These are phyloP conservation scores for Ensete glaucum DNA, from an alignment of 176 grass and related monocot species.

Conservation along the genomic window DNA sequence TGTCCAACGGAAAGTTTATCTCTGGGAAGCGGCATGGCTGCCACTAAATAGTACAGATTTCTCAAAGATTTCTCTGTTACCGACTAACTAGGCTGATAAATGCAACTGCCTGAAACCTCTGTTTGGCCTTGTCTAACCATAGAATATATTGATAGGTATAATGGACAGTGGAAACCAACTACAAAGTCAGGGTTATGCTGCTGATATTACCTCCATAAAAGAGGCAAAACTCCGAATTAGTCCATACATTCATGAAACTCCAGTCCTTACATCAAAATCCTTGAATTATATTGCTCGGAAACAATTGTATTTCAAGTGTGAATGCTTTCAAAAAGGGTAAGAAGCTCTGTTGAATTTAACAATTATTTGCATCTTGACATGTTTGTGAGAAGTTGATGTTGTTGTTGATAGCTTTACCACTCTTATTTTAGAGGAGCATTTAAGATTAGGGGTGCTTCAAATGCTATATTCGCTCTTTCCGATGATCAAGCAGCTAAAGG, in stretches of 20 bases:
- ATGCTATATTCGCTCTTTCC: constrained; percentile 80
- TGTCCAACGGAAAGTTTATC: no score
- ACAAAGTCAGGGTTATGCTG: constrained; percentile 35
- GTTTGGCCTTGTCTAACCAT: not conserved
- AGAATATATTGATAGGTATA: constrained; percentile 26
- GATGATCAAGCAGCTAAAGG: constrained; percentile 60
- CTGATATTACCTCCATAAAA: constrained; percentile 61
- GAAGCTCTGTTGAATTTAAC: constrained; percentile 10
- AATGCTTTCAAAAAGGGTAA: constrained; percentile 95
- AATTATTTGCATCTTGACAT: constrained; percentile 2
- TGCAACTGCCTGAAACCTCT: not conserved
- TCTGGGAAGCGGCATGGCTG: not conserved
- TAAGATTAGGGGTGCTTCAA: constrained; percentile 88
- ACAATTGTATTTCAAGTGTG: constrained; percentile 85
- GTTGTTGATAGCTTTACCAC: not conserved
- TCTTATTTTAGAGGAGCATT: constrained; percentile 52
- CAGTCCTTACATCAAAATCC: constrained; percentile 46
- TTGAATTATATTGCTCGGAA: constrained; percentile 50
- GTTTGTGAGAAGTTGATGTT: constrained; percentile 5
- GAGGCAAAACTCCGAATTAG: constrained; percentile 63
- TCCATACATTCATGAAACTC: constrained; percentile 64
- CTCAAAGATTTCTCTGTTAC: no score
- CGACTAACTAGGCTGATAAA: not conserved
- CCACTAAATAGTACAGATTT: not conserved
- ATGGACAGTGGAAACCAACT: constrained; percentile 28